These are phyloP conservation scores for Taxillus chinensis DNA, from an alignment of 164 flowering plant species.

Conservation along the genomic window DNA sequence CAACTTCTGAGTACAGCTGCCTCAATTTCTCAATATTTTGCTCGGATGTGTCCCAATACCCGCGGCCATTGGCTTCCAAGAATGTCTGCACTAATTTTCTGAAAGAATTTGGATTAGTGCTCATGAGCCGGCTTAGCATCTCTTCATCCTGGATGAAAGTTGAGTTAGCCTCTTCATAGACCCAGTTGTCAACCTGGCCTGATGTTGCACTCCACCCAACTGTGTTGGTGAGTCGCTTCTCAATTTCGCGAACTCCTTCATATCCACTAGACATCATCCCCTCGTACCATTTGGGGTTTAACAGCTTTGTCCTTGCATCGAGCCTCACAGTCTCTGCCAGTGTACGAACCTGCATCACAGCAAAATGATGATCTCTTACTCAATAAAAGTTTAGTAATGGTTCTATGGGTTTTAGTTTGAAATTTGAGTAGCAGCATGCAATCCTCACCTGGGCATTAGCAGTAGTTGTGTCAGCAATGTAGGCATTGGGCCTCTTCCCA, in stretches of 20 bases:
- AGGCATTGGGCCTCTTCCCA: constrained; percentile 93
- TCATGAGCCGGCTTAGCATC: constrained; percentile 87
- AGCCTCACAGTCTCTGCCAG: constrained; percentile 90
- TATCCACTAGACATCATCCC: constrained; percentile 93
- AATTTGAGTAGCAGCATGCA: neutral
- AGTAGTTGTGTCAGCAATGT: constrained; percentile 95
- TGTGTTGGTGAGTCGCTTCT: constrained; percentile 89
- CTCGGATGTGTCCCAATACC: constrained; percentile 92
- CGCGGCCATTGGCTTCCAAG: constrained; percentile 97
- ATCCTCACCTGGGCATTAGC: constrained; percentile 85
- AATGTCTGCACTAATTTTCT: constrained; percentile 92
- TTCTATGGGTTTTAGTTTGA: neutral
- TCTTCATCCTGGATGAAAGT: constrained; percentile 87
- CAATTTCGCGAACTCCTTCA: constrained; percentile 97
- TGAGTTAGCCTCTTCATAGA: constrained; percentile 91
- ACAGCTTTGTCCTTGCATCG: constrained; percentile 87
- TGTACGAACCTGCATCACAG: constrained; percentile 57
- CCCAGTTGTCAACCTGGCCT: constrained; percentile 99
- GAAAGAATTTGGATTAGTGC: constrained; percentile 89
- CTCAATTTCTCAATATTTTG: constrained; percentile 75
- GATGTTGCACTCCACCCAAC: constrained; percentile 99
- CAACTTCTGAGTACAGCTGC: constrained; percentile 88
- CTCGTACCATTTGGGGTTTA: constrained; percentile 99
- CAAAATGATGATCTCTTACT: no score
- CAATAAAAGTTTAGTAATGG: neutral